Conservation (phyloP, 768 basidiomycete genomes). For the Lactarius evosmus region DNA sequence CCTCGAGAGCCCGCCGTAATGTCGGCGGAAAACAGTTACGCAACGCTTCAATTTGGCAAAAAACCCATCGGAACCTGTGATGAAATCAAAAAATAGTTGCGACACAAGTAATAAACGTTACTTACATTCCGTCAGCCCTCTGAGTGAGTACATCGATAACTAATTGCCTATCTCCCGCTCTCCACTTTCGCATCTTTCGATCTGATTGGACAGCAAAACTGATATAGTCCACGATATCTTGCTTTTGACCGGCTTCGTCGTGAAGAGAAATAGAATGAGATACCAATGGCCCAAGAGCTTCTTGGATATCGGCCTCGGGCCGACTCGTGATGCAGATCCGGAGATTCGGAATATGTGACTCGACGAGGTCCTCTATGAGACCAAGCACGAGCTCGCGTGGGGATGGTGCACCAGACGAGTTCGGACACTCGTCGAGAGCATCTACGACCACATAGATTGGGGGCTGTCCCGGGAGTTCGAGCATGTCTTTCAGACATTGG, state of each 20-base stretch:
- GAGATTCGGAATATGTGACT: neutral
- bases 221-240: slow-evolving; percentile 5
- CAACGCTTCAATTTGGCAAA: slow-evolving; percentile 10
- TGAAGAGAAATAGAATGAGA: slow-evolving; percentile 6
- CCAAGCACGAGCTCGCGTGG: slow-evolving; percentile 7
- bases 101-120: neutral
- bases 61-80: slow-evolving; percentile 11
- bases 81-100: too few relatives aligned
- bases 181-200: slow-evolving; percentile 3
- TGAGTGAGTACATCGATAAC: slow-evolving; percentile 3
- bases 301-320: slow-evolving; percentile 4
- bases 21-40: neutral
- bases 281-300: neutral
- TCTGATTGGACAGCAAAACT: neutral
- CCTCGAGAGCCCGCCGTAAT: neutral
- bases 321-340: slow-evolving; percentile 9
- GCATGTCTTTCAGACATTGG: slow-evolving; percentile 6
- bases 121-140: slow-evolving; percentile 13
- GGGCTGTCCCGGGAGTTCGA: neutral
- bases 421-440: slow-evolving; percentile 16
- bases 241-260: slow-evolving; percentile 5
- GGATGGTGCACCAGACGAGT: neutral
- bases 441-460: slow-evolving; percentile 8
- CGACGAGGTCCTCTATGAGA: neutral
- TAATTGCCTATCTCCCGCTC: neutral